These are phyloP conservation scores for Micromonas commoda DNA, from an alignment of 139 green algal genomes.

Conservation along the genomic window DNA sequence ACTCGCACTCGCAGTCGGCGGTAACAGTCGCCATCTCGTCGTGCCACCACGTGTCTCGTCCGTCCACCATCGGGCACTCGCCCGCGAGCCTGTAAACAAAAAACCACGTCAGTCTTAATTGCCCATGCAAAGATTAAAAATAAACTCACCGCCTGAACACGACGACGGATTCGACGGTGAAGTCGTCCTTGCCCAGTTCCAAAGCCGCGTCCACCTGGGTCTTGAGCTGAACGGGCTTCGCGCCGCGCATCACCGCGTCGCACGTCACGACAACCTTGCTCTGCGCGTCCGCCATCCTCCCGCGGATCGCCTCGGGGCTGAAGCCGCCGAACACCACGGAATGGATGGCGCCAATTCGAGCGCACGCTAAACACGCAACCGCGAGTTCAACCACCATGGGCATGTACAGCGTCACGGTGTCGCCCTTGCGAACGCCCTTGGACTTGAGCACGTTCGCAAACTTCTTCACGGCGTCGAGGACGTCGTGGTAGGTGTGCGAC, in stretches of 20 bases:
- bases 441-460: conserved; percentile 78
- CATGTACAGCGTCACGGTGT: conserved; percentile 88
- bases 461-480: conserved; percentile 51
- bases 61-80: conserved; percentile 37
- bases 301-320: conserved; percentile 73
- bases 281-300: conserved; percentile 59
- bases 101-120: conserved; percentile 29
- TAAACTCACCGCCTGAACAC: conserved; percentile 80
- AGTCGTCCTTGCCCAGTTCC: conserved; percentile 8
- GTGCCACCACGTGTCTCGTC: conserved; percentile 72
- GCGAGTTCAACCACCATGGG: conserved; percentile 93
- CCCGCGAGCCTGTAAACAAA: neutral
- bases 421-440: conserved; percentile 73
- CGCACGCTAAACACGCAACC: conserved; percentile 78
- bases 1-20: conserved; percentile 39
- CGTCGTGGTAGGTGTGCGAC: conserved; percentile 65
- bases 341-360: conserved; percentile 75
- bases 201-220: conserved; percentile 67
- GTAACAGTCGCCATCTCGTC: conserved; percentile 52
- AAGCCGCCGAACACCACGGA: conserved; percentile 95
- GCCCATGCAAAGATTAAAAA: conserved; percentile 43
- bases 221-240: conserved; percentile 83
- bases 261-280: conserved; percentile 62
- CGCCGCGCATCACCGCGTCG: conserved; percentile 65
- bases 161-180: conserved; percentile 30